phyloP scores from a whole-genome alignment of 2,329 filamentous ascomycete genomes.

The Chrysoporthe deuterocubensis region DNA sequence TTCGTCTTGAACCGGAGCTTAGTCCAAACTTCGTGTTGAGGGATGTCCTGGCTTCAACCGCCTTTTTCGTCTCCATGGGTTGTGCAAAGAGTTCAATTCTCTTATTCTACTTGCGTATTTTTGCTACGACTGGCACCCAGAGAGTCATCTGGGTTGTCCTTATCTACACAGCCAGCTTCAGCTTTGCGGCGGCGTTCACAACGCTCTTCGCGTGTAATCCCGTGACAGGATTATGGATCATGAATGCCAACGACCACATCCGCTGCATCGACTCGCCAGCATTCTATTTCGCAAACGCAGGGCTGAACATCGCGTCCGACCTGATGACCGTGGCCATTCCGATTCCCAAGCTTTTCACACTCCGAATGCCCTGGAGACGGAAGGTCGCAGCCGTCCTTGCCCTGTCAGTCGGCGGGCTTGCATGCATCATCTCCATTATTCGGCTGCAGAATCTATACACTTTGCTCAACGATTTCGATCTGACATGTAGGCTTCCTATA shows the following conservation, averaged over 20 bases:
- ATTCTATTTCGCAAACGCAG: slow-evolving; percentile 7
- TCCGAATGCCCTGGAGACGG: slow-evolving; percentile 1
- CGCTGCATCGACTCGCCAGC: slow-evolving; percentile 1
- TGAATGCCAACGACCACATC: background rate
- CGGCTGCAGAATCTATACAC: background rate
- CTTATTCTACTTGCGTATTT: background rate
- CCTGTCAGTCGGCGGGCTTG: background rate
- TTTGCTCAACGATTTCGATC: background rate
- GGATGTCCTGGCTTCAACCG: background rate
- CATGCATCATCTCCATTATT: background rate
- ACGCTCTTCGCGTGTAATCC: slow-evolving; percentile 3
- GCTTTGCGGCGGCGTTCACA: background rate
- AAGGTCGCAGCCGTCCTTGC: background rate
- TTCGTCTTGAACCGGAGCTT: background rate
- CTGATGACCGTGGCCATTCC: slow-evolving; percentile 7
- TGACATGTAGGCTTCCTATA: background rate
- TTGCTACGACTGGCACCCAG: slow-evolving; percentile 2
- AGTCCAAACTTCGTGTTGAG: background rate
- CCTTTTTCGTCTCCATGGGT: background rate
- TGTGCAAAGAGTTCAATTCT: slow-evolving; percentile 2
- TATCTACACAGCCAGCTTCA: background rate
- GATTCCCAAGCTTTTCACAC: background rate
- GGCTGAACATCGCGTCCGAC: slow-evolving; percentile 2
- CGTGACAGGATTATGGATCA: background rate
- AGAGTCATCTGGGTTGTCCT: background rate